Conservation (phyloP, 2,329 filamentous ascomycete species). For the Pestalotiopsis sp. region DNA sequence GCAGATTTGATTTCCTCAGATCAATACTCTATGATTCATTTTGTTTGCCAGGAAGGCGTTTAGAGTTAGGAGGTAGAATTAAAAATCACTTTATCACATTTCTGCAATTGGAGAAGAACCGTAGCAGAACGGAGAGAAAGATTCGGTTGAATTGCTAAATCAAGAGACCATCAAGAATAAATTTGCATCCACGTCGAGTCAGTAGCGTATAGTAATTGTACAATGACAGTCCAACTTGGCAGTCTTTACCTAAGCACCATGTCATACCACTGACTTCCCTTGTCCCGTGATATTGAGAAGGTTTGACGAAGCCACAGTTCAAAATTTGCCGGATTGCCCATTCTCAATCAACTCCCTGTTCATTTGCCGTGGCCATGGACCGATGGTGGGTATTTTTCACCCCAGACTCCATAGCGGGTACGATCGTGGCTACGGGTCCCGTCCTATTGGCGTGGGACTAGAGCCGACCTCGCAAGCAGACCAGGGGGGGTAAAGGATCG, state of each 20-base stretch:
- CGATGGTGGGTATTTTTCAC: background rate
- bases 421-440: background rate
- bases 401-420: slow-evolving; percentile 7
- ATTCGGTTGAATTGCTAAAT: no score
- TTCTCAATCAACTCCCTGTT: background rate
- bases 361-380: background rate
- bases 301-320: background rate
- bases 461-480: background rate
- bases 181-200: no score
- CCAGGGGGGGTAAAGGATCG: background rate
- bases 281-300: background rate
- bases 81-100: no score
- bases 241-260: background rate
- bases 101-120: no score
- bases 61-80: no score
- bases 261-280: background rate
- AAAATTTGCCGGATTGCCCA: background rate
- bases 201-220: no score
- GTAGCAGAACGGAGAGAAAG: no score
- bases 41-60: no score
- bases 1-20: no score
- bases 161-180: no score
- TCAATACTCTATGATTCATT: no score
- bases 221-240: background rate
- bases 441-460: slow-evolving; percentile 2